Evolutionary conservation across 345 rosid genomes (phyloP), one percentile per base, ranked within the genome.

Genomic region (Jatropha curcas): DNA sequence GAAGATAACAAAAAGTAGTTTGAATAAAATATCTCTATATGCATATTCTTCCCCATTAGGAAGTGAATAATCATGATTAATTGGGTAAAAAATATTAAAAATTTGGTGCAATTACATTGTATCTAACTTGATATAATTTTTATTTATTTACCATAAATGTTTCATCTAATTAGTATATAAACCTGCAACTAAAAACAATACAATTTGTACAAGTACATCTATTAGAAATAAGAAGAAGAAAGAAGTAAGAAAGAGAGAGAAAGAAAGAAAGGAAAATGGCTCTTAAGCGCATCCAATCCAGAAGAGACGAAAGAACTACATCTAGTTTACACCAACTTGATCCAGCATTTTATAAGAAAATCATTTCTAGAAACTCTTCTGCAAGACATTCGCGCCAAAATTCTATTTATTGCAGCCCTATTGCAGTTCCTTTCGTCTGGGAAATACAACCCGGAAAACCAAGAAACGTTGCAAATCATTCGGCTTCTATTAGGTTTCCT

Each of bases 371-470:
- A 84, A 53, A 31, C 45, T 31, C 30, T 16, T 31, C 71, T 24
- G 11, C 16, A 7, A 28, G 55, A 28, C 84, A 89, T 35, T 75
- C 93, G 0, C 79, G 81, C 31, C 25, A 72, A 2, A 68, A 79
- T 33, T 85, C 68, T 22, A 4, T 74, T 65, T 81, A 77, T 60
- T 68, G 72, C 39, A 56, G 72, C 55, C 65, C 85, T 0, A 84
- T 76, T 14, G 81, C 85, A 10, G 84, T 90, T 30, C 96, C 96
- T 4, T 90, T 88, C 45, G 50, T 80, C 5, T 90, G 93, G 96
- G 96, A 90, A 76, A 82, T 67, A 84, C 84, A 81, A 24, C 96
- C 91, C 1, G 93, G 93, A 57, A 86, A 65, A 5, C 82, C 91
- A 16, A 87, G 82, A 41, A 37, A 78, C n/a, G 3, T 20, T 2